Conservation (phyloP, 1,284 basidiomycete genomes). For the Ceratobasidium sp. region DNA sequence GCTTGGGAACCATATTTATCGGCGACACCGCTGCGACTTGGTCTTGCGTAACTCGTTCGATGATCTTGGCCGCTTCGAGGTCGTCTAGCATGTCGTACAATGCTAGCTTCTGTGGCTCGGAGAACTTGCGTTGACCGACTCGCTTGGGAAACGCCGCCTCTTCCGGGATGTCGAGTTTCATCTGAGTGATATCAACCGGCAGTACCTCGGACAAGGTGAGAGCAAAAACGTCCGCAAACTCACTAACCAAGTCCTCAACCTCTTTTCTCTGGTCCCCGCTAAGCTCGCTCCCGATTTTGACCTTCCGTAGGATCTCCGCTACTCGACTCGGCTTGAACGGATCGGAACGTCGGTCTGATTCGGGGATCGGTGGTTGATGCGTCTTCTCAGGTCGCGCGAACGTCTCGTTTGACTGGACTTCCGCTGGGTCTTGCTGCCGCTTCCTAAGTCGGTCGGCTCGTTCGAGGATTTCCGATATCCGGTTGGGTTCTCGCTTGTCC, state of each 20-base stretch:
- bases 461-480: too few relatives aligned
- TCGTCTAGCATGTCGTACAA: slow-evolving; percentile 6
- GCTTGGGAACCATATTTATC: slow-evolving; percentile 15
- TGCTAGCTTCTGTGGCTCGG: slow-evolving; percentile 23
- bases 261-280: background rate
- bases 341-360: background rate
- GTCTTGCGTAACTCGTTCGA: slow-evolving; percentile 25
- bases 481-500: too few relatives aligned
- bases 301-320: slow-evolving; percentile 11
- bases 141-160: slow-evolving; percentile 19
- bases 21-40: slow-evolving; percentile 31
- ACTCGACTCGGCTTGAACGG: background rate
- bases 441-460: background rate
- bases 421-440: too few relatives aligned
- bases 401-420: too few relatives aligned
- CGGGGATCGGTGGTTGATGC: background rate
- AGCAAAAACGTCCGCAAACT: slow-evolving; percentile 27
- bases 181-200: slow-evolving; percentile 26
- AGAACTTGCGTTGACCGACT: slow-evolving; percentile 40
- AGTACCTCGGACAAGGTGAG: slow-evolving; percentile 18
- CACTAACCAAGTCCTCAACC: slow-evolving; percentile 9
- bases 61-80: slow-evolving; percentile 40
- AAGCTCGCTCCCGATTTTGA: slow-evolving; percentile 31
- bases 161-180: slow-evolving; percentile 43
- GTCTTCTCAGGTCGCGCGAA: too few relatives aligned